phyloP scores from a whole-genome alignment of 169 alveolate species.

The Nephromyces sp. region DNA sequence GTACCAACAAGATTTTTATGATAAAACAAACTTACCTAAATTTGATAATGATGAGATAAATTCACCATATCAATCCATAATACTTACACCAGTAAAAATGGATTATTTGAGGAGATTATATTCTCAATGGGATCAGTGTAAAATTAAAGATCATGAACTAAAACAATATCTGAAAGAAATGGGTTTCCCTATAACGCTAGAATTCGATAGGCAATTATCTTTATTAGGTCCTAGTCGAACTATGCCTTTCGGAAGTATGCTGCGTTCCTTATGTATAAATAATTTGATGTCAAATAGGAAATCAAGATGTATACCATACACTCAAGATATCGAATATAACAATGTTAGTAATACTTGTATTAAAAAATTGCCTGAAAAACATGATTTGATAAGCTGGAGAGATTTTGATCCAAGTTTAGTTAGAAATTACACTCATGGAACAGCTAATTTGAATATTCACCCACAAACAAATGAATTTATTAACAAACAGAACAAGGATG shows the following conservation, averaged over 20 bases:
- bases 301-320: no score
- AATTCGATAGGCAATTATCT: slow-evolving; percentile 10
- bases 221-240: slow-evolving; percentile 14
- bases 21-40: background rate
- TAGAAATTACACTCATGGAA: background rate
- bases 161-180: background rate
- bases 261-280: slow-evolving; percentile 20
- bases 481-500: no score
- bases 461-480: no score
- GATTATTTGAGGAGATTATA: slow-evolving; percentile 8
- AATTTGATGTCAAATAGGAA: background rate
- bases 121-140: slow-evolving; percentile 23
- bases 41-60: background rate
- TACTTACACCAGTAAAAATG: slow-evolving; percentile 5
- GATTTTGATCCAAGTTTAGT: background rate
- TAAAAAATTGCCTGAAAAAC: background rate
- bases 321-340: background rate
- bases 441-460: no score
- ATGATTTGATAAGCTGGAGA: background rate
- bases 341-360: background rate
- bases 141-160: slow-evolving; percentile 11
- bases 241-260: slow-evolving; percentile 22
- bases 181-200: background rate
- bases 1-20: background rate
- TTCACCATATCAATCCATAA: background rate